Conservation (phyloP, 2,329 filamentous ascomycete genomes). For the Microdochium nivale region DNA sequence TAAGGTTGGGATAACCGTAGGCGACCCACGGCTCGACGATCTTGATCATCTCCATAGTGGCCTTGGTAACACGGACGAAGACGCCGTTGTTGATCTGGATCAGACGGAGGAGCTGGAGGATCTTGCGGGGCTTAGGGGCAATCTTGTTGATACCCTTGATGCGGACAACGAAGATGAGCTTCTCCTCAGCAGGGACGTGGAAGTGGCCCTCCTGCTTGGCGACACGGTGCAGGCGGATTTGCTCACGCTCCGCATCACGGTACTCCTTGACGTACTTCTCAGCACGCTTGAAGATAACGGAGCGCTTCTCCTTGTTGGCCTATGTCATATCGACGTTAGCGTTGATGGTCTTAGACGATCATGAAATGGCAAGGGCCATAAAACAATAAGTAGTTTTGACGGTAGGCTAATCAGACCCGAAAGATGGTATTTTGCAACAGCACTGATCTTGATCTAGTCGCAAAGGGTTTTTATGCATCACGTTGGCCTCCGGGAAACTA, state of each 20-base stretch:
- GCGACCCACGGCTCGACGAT: conserved; percentile 98
- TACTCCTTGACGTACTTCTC: conserved; percentile 99
- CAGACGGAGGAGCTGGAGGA: conserved; percentile 96
- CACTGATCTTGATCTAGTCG: conserved; percentile 97
- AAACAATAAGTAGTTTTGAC: conserved; percentile 10
- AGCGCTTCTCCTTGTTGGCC: conserved; percentile 98
- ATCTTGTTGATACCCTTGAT: conserved; percentile 99
- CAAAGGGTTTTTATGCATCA: conserved; percentile 86
- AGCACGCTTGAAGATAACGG: conserved; percentile 98
- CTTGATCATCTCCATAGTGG: conserved; percentile 94
- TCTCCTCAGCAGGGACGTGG: conserved; percentile 90
- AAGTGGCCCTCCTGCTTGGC: conserved; percentile 89
- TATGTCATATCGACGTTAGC: conserved; percentile 24
- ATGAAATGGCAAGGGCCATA: conserved; percentile 7
- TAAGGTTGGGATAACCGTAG: conserved; percentile 99
- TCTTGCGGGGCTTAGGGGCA: conserved; percentile 99
- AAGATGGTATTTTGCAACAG: conserved; percentile 98
- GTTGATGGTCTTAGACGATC: conserved; percentile 2
- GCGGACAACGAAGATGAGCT: conserved; percentile 95
- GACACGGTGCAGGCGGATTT: conserved; percentile 82
- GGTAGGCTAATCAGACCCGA: conserved; percentile 76
- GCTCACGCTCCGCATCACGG: conserved; percentile 96
- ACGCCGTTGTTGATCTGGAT: conserved; percentile 99
- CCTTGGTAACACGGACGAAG: conserved; percentile 97
- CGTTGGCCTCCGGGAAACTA: conserved; percentile 26